phyloP scores from a whole-genome alignment of 768 basidiomycete species.

The Russula emetica region DNA sequence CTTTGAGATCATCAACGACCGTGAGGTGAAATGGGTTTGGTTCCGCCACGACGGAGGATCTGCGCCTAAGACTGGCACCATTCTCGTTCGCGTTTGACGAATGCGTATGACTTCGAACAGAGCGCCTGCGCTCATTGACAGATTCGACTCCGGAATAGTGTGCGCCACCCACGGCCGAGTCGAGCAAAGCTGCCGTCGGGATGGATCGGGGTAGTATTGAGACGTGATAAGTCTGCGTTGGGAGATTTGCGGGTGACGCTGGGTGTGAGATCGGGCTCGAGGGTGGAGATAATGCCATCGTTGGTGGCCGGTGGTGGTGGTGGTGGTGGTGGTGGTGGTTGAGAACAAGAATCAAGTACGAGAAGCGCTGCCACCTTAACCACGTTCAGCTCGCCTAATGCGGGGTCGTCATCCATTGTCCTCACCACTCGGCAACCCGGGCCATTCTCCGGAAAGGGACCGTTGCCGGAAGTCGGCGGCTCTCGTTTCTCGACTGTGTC shows the following conservation, averaged over 20 bases:
- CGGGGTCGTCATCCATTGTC: background rate
- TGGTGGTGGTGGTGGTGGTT: constrained; percentile 3
- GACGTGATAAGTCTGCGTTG: constrained; percentile 46
- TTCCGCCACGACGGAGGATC: constrained; percentile 11
- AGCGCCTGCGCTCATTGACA: constrained; percentile 32
- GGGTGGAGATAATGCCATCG: background rate
- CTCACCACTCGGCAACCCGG: background rate
- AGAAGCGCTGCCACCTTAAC: background rate
- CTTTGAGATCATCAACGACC: constrained; percentile 54
- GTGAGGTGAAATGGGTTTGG: constrained; percentile 37
- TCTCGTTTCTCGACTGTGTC: no score
- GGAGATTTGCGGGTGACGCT: constrained; percentile 30
- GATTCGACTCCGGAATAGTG: constrained; percentile 56
- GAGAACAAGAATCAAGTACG: background rate
- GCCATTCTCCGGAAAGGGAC: background rate
- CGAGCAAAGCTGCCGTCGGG: constrained; percentile 49
- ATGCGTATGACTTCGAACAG: constrained; percentile 7
- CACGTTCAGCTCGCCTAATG: background rate
- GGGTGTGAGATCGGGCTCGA: background rate
- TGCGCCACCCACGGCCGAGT: constrained; percentile 56
- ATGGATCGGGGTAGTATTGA: constrained; percentile 40
- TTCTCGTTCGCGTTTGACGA: background rate
- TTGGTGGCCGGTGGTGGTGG: constrained; percentile 2
- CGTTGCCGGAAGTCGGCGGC: background rate
- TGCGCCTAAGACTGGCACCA: constrained; percentile 2